A percentile compares a stretch with the other conserved stretches of the same genome.
Conservation (phyloP, 768 basidiomycete species). For the Phlebiopsis gigantea region DNA sequence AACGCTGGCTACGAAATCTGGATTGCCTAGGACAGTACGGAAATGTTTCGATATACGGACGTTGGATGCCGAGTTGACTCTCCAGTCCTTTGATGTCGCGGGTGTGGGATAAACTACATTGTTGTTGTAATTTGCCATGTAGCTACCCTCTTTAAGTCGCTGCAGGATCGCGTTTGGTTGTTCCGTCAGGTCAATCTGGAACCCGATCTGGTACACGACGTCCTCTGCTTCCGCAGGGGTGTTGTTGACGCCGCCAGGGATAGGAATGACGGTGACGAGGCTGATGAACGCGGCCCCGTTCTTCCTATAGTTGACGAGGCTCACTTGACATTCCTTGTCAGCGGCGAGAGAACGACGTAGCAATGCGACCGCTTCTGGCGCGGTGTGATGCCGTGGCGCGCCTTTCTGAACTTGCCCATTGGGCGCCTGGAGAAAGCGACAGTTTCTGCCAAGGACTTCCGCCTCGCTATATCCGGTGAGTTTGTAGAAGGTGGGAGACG, state of each 20-base stretch:
- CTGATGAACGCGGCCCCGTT: constrained; percentile 86
- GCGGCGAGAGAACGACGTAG: constrained; percentile 61
- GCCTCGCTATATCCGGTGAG: constrained; percentile 70
- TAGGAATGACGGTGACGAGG: constrained; percentile 86
- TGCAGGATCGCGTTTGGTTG: constrained; percentile 82
- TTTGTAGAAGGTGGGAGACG: constrained; percentile 74
- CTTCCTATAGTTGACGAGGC: constrained; percentile 84
- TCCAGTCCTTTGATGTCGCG: constrained; percentile 27
- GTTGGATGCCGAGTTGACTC: constrained; percentile 22
- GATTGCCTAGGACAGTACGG: constrained; percentile 41
- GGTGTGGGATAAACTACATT: constrained; percentile 13
- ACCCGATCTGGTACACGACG: constrained; percentile 85
- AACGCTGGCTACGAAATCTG: constrained; percentile 43
- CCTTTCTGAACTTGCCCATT: constrained; percentile 49
- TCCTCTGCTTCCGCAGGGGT: constrained; percentile 55
- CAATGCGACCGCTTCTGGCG: constrained; percentile 59
- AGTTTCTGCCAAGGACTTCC: constrained; percentile 87
- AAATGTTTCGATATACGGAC: constrained; percentile 48
- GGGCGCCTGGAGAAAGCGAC: constrained; percentile 86
- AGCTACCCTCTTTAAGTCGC: constrained; percentile 73
- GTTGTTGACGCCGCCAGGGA: constrained; percentile 51
- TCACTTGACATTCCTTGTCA: constrained; percentile 86
- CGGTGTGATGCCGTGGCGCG: constrained; percentile 52
- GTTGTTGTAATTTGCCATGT: constrained; percentile 56
- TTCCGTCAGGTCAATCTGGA: constrained; percentile 89